phyloP scores from a whole-genome alignment of 192 early-diverging fungal genomes.

The Coemansia sp. region DNA sequence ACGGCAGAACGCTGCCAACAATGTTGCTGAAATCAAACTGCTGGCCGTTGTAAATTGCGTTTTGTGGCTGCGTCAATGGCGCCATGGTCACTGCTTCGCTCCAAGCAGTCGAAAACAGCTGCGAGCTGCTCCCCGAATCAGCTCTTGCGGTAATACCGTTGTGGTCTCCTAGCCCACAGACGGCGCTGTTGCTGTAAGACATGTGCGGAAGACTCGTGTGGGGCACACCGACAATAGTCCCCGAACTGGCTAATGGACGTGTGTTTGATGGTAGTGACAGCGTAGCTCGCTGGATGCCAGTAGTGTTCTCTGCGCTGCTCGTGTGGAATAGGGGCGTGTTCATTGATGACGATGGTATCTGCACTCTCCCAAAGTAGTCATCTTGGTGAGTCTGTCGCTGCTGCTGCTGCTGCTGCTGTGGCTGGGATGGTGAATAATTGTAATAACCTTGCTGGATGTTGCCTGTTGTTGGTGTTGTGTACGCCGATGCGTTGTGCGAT shows the following conservation, averaged over 20 bases:
- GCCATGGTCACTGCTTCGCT: background rate
- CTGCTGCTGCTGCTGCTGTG: background rate
- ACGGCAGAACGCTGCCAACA: conserved; percentile 14
- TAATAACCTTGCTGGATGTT: background rate
- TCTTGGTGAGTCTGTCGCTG: background rate
- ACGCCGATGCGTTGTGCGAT: background rate
- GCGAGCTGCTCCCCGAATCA: background rate
- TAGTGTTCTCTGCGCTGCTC: conserved; percentile 1
- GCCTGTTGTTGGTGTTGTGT: background rate
- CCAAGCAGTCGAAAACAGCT: background rate
- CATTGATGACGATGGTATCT: background rate
- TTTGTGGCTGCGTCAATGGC: background rate
- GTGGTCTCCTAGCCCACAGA: background rate
- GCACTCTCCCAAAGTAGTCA: conserved; percentile 9
- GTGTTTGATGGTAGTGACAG: conserved; percentile 12
- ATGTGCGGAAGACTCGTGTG: background rate
- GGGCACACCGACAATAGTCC: conserved; percentile 4
- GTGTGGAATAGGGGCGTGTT: background rate
- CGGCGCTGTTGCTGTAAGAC: background rate
- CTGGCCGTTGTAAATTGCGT: background rate
- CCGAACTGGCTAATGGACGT: background rate
- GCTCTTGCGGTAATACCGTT: background rate
- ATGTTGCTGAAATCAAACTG: conserved; percentile 12
- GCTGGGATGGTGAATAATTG: background rate
- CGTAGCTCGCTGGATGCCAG: background rate